Evolutionary conservation across 2,329 filamentous ascomycete species (phyloP), one percentile per base, ranked within the genome.

Genomic region (Pochonia chlamydosporia): DNA sequence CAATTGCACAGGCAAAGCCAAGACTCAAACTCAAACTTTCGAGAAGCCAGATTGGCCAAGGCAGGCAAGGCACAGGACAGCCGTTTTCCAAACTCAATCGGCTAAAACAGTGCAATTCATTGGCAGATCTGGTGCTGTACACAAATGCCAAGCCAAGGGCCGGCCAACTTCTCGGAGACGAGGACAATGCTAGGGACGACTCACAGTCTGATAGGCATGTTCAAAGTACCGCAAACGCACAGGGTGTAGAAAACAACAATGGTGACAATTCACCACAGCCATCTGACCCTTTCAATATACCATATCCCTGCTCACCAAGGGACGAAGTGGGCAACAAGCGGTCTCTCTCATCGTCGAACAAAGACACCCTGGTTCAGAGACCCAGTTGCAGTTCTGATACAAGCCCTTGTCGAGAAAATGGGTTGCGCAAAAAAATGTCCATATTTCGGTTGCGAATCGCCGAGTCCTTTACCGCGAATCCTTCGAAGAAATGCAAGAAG

Each of bases 271-370:
- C 56, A 2, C 49, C 52, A 6, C 54, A 54, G 31, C 42, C 54
- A 20, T 64, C 64, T 11, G 62, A 67, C 23, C 64, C 64, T 35
- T 66, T 67, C 45, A 63, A 64, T 37, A 62, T 68, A 44, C 47
- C 57, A 11, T 65, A 63, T 46, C 63, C 63, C 6, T 55, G 56
- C 3, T 57, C 60, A 2, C 48, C 52, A 10, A 48, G 47, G 5
- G 42, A 47, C 40, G 49, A 37, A 4, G 49, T 54, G 35, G 51
- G 35, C 40, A 49, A 43, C 8, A 46, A 48, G 16, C 39, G 43
- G 11, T 48, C 49, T 21, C 49, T 46, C 33, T 42, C 45, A 18
- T 51, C 51, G 13, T 49, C 41, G 6, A 44, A 43, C 18, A 48
- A 48, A 36, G 44, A 45, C 25, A 43, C 41, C 8, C 33, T 54